Percentiles rank a stretch among this genome's conserved stretches.
These are phyloP conservation scores for Teratosphaeria gauchensis DNA, from an alignment of 2,329 filamentous ascomycete genomes.

Conservation along the genomic window DNA sequence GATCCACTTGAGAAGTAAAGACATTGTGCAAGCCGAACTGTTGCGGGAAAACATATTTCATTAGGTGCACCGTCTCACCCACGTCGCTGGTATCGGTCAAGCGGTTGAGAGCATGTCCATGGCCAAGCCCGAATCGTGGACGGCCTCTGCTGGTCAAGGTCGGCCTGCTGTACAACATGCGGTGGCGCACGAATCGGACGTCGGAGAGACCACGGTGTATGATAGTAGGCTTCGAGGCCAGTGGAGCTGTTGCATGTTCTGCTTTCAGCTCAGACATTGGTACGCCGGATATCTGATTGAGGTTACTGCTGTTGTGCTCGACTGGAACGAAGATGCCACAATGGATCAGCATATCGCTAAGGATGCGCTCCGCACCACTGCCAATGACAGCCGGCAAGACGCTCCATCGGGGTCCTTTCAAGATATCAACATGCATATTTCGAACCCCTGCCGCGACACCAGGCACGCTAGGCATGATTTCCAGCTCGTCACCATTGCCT, in stretches of 20 bases:
- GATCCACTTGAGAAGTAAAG: constrained; percentile 64
- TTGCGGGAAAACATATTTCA: constrained; percentile 89
- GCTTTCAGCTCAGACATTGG: constrained; percentile 41
- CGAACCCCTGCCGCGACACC: constrained; percentile 55
- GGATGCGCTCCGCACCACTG: constrained; percentile 61
- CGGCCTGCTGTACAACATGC: constrained; percentile 77
- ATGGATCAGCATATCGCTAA: constrained; percentile 67
- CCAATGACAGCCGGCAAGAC: constrained; percentile 66
- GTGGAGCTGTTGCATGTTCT: background rate
- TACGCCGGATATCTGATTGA: constrained; percentile 69
- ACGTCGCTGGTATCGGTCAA: constrained; percentile 42
- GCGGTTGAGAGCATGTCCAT: constrained; percentile 76
- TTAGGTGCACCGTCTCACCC: constrained; percentile 55
- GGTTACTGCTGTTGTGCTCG: constrained; percentile 51
- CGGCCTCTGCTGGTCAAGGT: constrained; percentile 57
- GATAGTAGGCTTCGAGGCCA: background rate
- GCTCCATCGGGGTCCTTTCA: constrained; percentile 68
- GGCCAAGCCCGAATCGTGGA: constrained; percentile 65
- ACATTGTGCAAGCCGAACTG: constrained; percentile 88
- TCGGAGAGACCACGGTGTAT: constrained; percentile 11
- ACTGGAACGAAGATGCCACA: constrained; percentile 65
- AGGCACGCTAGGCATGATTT: constrained; percentile 45
- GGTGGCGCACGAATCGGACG: constrained; percentile 67
- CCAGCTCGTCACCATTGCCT: constrained; percentile 21
- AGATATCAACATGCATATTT: constrained; percentile 58